These are phyloP conservation scores for Kuraishia floccosa DNA, from an alignment of 805 yeast species.

Conservation along the genomic window DNA sequence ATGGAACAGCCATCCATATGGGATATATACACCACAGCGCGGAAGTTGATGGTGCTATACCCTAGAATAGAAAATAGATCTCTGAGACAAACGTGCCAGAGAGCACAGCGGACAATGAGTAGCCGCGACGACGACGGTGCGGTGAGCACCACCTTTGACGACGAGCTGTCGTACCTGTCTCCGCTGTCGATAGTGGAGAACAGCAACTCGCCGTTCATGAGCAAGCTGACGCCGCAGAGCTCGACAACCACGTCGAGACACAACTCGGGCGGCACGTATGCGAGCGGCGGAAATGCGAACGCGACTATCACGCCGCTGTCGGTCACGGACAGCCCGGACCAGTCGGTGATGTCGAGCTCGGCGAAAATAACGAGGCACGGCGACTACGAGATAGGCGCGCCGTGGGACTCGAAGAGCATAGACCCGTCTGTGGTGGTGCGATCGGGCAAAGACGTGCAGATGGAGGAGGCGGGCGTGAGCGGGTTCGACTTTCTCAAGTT, in stretches of 20 bases:
- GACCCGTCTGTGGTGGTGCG: too few species aligned
- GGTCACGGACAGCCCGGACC: slow-evolving; percentile 9
- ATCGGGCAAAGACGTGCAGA: too few species aligned
- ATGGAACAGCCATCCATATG: slow-evolving; percentile 20
- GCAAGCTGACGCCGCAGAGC: slow-evolving; percentile 3
- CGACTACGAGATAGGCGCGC: neutral
- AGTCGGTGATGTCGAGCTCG: slow-evolving; percentile 11
- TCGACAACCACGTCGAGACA: slow-evolving; percentile 3
- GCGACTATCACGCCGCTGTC: neutral
- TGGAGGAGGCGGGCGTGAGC: neutral
- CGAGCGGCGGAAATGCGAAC: neutral
- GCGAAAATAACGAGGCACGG: neutral
- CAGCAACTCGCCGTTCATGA: neutral
- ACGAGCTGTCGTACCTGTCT: slow-evolving; percentile 13
- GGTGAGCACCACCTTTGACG: slow-evolving; percentile 2
- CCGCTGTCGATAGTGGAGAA: slow-evolving; percentile 8
- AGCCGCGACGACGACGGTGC: neutral
- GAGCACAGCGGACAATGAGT: slow-evolving; percentile 11
- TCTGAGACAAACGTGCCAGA: slow-evolving; percentile 15
- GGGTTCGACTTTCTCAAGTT: slow-evolving; percentile 5
- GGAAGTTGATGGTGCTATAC: slow-evolving; percentile 17
- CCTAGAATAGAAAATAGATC: slow-evolving; percentile 20
- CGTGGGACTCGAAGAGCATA: slow-evolving; percentile 1
- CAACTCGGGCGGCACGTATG: slow-evolving; percentile 3
- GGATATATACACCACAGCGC: slow-evolving; percentile 22